Percentiles rank a stretch among this genome's conserved stretches.
Conservation (phyloP, 331 rosid species). For the Cydonia oblonga region DNA sequence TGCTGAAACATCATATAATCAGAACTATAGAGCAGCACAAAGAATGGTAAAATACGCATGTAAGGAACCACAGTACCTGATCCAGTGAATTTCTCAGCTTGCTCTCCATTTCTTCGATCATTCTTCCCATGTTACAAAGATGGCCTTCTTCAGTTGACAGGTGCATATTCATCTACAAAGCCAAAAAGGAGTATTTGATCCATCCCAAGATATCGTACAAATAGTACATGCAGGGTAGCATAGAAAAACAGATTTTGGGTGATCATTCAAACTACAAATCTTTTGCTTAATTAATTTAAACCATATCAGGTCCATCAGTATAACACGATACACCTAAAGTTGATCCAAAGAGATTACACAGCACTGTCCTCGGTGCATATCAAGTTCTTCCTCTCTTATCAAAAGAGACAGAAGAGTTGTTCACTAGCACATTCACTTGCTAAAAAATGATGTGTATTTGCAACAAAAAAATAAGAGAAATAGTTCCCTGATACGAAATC, state of each 20-base stretch:
- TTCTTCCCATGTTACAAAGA: slow-evolving; percentile 93
- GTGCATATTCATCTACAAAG: slow-evolving; percentile 70
- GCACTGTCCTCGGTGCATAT: neutral
- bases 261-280: neutral
- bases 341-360: neutral
- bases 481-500: neutral
- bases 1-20: neutral
- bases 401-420: neutral
- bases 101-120: slow-evolving; percentile 99
- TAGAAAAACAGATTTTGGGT: neutral
- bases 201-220: neutral
- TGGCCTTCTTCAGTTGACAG: slow-evolving; percentile 80
- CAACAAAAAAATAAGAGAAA: neutral
- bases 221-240: neutral
- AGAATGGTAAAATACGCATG: neutral
- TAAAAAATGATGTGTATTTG: too few relatives aligned
- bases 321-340: neutral
- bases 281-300: neutral
- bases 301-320: neutral
- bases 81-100: slow-evolving; percentile 92
- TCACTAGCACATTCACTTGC: neutral
- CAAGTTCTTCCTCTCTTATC: neutral
- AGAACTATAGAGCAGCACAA: neutral
- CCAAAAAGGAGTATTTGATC: neutral
- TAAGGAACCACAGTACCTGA: slow-evolving; percentile 41